A percentile compares a stretch with the other conserved stretches of the same genome.
Evolutionary conservation across 2,329 filamentous ascomycete genomes (phyloP).

Genomic region (Leptoxyphium fumago): DNA sequence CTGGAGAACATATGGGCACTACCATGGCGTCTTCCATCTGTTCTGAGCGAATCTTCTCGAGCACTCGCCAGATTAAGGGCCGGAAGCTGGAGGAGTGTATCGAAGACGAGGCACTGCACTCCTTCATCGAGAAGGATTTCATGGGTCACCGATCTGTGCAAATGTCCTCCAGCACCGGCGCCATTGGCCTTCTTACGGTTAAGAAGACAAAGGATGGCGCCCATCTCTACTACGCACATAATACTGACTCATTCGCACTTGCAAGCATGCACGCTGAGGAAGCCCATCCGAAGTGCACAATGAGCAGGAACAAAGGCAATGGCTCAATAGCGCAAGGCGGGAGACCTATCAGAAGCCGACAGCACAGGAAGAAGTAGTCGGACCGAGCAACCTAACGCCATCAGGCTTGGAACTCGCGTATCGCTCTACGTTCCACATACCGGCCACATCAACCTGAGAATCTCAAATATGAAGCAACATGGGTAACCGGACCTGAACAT

Average conservation of each 20-base stretch:
- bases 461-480: too few relatives aligned
- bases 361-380: not conserved
- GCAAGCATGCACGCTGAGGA: slow-evolving; percentile 79
- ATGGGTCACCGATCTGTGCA: slow-evolving; percentile 79
- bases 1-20: slow-evolving; percentile 95
- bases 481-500: too few relatives aligned
- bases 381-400: too few relatives aligned
- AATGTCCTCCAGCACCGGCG: slow-evolving; percentile 65
- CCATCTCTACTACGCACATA: slow-evolving; percentile 87
- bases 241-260: slow-evolving; percentile 74
- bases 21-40: slow-evolving; percentile 81
- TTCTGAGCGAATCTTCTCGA: slow-evolving; percentile 69
- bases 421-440: too few relatives aligned
- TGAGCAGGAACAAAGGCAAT: slow-evolving; percentile 57
- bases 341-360: slow-evolving; percentile 3
- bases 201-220: slow-evolving; percentile 68
- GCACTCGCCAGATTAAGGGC: slow-evolving; percentile 42
- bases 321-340: slow-evolving; percentile 41
- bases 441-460: too few relatives aligned
- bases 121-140: slow-evolving; percentile 78
- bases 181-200: slow-evolving; percentile 79
- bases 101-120: slow-evolving; percentile 64
- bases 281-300: slow-evolving; percentile 59
- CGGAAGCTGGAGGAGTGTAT: slow-evolving; percentile 40
- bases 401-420: too few relatives aligned